Conservation (phyloP, 23 red algal species). For the Gracilaria gracilis region DNA sequence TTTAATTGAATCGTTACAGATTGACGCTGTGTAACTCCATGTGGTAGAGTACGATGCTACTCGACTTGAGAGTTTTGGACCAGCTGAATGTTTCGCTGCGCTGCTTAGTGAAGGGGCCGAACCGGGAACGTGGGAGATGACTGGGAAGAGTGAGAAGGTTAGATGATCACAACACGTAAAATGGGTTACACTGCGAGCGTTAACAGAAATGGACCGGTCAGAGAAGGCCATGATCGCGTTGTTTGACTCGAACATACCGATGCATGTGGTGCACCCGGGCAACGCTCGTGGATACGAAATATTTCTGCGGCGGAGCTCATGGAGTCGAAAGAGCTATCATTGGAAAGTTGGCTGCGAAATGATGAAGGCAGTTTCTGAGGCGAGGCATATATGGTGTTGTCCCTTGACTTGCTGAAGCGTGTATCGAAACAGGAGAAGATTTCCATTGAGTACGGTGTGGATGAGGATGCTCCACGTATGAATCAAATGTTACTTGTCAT, state of each 20-base stretch:
- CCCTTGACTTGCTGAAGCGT: constrained; percentile 50
- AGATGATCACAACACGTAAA: constrained; percentile 35
- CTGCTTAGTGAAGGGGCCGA: constrained; percentile 46
- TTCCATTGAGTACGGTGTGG: constrained; percentile 42
- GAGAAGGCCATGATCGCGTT: constrained; percentile 46
- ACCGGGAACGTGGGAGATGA: constrained; percentile 50
- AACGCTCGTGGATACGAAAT: constrained; percentile 17
- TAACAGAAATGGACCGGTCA: constrained; percentile 39
- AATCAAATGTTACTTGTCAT: constrained; percentile 63
- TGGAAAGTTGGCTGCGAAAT: constrained; percentile 2
- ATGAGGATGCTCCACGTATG: constrained; percentile 7
- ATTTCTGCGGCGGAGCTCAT: constrained; percentile 45
- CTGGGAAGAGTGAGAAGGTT: constrained; percentile 18
- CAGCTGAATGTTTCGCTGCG: constrained; percentile 41
- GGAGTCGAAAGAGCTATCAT: constrained; percentile 9
- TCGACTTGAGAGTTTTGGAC: constrained; percentile 26
- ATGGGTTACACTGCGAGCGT: constrained; percentile 49
- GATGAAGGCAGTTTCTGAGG: constrained; percentile 23
- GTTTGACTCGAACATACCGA: constrained; percentile 20
- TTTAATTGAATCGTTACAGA: constrained; percentile 45
- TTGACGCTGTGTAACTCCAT: constrained; percentile 42
- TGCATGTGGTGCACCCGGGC: constrained; percentile 1
- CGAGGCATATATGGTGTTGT: constrained; percentile 14
- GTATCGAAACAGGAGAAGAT: constrained; percentile 21
- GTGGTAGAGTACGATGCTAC: constrained; percentile 30